Base-by-base conservation (phyloP, 768 basidiomycete genomes). In the Suillus clintonianus region DNA sequence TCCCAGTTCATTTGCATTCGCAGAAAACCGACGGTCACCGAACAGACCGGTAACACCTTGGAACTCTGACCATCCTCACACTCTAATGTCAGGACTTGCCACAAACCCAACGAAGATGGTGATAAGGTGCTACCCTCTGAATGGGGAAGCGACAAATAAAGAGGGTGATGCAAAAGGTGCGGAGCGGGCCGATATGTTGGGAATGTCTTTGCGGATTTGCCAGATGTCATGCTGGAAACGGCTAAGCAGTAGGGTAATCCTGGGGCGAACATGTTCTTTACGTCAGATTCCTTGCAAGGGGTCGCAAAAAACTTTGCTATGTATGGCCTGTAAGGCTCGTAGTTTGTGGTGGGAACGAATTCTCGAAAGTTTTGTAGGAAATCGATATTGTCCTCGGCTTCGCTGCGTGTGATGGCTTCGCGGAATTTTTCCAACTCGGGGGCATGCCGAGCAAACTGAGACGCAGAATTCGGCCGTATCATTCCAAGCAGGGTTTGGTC, bases 231-330 rank as follows among this genome's bases (percentile, higher is more conserved):
- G 15, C 65, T 71, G 9, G 70, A 67, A 10, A 51, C 6, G 0
- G 51, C 61, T 0, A 71, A 17, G 43, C 41, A 57, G 19, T 56
- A 43, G 1, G 70, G 69, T 11, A 71, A 27, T 14, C 69, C 70
- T 3, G 69, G 70, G 11, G 69, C 45, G 59, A 71, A 59, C 59
- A 71, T 53, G 36, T 70, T 37, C 17, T 9, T 13, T 39, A 71
- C 64, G 3, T 70, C 63, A 32, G 55, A 54, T 39, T 70, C 65
- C 39, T 62, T 70, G 65, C 69, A 70, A 22, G 68, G 69, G 4
- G 22, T 27, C 19, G 5, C 51, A 17, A 66, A 32, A 32, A 71
- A 71, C 27, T 61, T 71, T 3, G 42, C 45, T 0, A 64, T 13
- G 30, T 65, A 70, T 5, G 67, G 67, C 30, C 61, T 61, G 32